Base-by-base conservation (phyloP, 441 rosid genomes). In the Biscutella laevigata region DNA sequence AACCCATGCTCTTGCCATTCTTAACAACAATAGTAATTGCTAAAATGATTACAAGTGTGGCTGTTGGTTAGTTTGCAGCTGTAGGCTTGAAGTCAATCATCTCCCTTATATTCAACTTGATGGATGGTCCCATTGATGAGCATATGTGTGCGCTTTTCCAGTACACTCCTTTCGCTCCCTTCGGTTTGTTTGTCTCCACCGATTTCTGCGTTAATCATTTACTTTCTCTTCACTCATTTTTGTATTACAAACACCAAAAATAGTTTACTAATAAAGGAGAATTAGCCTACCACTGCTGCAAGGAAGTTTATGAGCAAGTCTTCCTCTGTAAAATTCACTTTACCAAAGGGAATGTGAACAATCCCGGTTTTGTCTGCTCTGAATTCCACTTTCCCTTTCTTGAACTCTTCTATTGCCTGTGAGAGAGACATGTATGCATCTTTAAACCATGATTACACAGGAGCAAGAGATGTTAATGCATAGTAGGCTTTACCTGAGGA, bases 361-460 rank as follows among this genome's bases (percentile, higher is more conserved):
- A 94, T 88, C 48, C 99, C 99, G 17, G 99, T 86, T 78, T 92
- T 92, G 75, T 92, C 97, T 17, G 95, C 97, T 53, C 95, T 84
- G 61, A 69, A 92, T 70, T 88, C 95, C 15, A 92, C 90, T 64
- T 92, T 88, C 4, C 99, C 99, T 71, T 81, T 76, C 77, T 88
- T 88, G 81, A 88, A 88, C 74, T 92, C 99, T 35, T 78, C 83
- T 71, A 92, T 84, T 42, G 97, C 99, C 99, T 92, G 86, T n/a
- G n/a, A n/a, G n/a, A 24, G 46, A 47, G 41, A 61, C 13, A 36
- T n/a, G 43, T 25, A 40, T 19, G 32, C 55, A 20, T 49, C 24
- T 11, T 13, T 10, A 45, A 15, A 24, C 28, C 29, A 20, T 30
- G 46, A 17, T 32, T 12, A 33, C 40, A n/a, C 26, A 10, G n/a